These are phyloP conservation scores for Venustampulla echinocandica DNA, from an alignment of 495 filamentous ascomycete genomes.

Conservation along the genomic window DNA sequence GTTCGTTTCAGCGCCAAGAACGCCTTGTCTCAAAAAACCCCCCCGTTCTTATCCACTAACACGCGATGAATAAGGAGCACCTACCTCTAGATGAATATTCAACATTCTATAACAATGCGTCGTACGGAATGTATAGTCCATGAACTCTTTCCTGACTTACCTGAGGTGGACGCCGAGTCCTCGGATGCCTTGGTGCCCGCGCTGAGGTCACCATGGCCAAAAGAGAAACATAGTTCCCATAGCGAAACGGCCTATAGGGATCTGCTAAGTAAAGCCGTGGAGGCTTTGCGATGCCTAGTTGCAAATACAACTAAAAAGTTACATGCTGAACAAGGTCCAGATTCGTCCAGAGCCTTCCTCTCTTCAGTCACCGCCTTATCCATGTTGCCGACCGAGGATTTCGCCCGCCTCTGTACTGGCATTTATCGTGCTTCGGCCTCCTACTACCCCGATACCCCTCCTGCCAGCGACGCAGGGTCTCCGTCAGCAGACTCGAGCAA, in stretches of 20 bases:
- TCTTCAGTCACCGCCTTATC: conserved; percentile 10
- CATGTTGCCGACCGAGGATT: conserved; percentile 10
- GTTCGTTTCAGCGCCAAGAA: neutral
- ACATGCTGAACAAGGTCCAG: conserved; percentile 12
- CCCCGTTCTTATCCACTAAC: conserved; percentile 7
- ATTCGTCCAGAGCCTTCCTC: conserved; percentile 16
- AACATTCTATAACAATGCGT: conserved; percentile 7
- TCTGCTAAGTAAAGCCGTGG: conserved; percentile 9
- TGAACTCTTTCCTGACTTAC: conserved; percentile 4
- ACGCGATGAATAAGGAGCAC: conserved; percentile 1
- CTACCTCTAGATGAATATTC: conserved; percentile 7
- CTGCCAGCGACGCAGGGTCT: conserved; percentile 9
- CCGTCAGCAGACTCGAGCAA: conserved; percentile 4
- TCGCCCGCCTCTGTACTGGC: conserved; percentile 10
- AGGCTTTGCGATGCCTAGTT: conserved; percentile 8
- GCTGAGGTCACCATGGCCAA: conserved; percentile 4
- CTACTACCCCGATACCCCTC: conserved; percentile 8
- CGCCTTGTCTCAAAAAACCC: neutral
- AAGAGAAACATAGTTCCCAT: conserved; percentile 6
- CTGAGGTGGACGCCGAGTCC: conserved; percentile 4
- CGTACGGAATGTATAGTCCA: conserved; percentile 9
- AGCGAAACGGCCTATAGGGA: conserved; percentile 1
- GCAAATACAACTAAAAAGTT: conserved; percentile 14
- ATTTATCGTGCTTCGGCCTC: conserved; percentile 12
- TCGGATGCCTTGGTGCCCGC: conserved; percentile 1